phyloP scores from a whole-genome alignment of 1,284 basidiomycete genomes.

The Bondarzewia mesenterica region DNA sequence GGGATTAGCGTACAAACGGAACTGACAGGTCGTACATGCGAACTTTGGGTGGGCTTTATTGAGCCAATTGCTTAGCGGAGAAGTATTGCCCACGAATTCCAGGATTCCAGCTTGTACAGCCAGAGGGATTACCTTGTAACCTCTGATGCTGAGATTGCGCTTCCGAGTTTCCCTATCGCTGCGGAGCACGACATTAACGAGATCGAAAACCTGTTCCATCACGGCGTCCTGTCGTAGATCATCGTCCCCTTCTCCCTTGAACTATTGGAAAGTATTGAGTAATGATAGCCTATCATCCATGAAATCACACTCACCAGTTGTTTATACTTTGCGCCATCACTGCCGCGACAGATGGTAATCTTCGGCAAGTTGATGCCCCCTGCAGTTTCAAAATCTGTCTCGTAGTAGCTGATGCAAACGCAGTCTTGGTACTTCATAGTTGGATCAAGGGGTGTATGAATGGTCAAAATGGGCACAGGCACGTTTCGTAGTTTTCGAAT shows the following conservation, averaged over 20 bases:
- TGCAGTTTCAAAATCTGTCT: slow-evolving; percentile 51
- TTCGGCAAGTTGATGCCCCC: slow-evolving; percentile 86
- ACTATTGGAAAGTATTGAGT: slow-evolving; percentile 40
- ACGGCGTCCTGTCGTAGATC: slow-evolving; percentile 96
- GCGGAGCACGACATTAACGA: slow-evolving; percentile 77
- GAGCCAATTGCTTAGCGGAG: slow-evolving; percentile 61
- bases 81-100: slow-evolving; percentile 86
- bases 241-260: slow-evolving; percentile 86
- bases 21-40: slow-evolving; percentile 10
- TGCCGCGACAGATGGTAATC: slow-evolving; percentile 66
- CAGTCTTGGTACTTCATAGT: slow-evolving; percentile 62
- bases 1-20: background rate
- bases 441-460: slow-evolving; percentile 62
- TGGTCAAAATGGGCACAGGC: slow-evolving; percentile 79
- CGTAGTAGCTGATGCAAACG: slow-evolving; percentile 61
- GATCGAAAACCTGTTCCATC: slow-evolving; percentile 96
- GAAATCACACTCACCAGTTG: slow-evolving; percentile 61
- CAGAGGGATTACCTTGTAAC: slow-evolving; percentile 87
- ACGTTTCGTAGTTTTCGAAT: slow-evolving; percentile 47
- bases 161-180: slow-evolving; percentile 71
- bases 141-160: slow-evolving; percentile 70
- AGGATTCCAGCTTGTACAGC: slow-evolving; percentile 78
- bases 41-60: slow-evolving; percentile 52
- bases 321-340: slow-evolving; percentile 62
- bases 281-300: background rate